Base-by-base conservation (phyloP, 306 rosid species). In the Vachellia collinsii region DNA sequence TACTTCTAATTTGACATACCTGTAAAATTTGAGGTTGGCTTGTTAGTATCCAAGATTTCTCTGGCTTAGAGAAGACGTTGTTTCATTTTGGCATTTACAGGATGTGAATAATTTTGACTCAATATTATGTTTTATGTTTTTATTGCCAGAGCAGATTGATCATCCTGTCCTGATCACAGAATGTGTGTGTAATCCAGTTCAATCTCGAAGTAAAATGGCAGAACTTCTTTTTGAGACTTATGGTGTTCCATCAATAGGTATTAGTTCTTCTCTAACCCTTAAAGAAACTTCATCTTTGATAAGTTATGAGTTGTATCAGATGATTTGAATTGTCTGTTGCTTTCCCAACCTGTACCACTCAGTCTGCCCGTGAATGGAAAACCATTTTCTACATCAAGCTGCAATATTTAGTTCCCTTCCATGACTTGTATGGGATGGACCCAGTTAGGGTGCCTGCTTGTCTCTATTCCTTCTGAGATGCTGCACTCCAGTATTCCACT, bases 221-320 rank as follows among this genome's bases (percentile, higher is more conserved):
- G 99, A 96, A 79, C 98, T 96, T 82, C 91, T 93, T 69, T 96
- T 96, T 85, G 98, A 96, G 88, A 93, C 99, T 41, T 95, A 93
- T 77, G 99, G 99, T 79, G 97, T 92, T 86, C 99, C 97, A 74
- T 93, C 94, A 16, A 72, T 93, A 89, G 97, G 97, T 96, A 90
- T 22, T 70, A 50, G 23, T 71, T 14, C 76, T 61, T 37, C 20
- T 43, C 74, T 58, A 80, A 79, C 72, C 56, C 70, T 70, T 74
- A 20, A 54, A 37, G 41, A 73, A 56, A 76, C 83, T 11, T 67
- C 47, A 42, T 75, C 29, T 22, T 29, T 71, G 74, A 37, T 44
- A 64, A 41, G 50, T 12, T 8, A 66, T 70, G 63, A 71, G 76
- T 50, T 71, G 66, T 34, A 58, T 34, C 10, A 61, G 56, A 76